Evolutionary conservation across 345 rosid genomes (phyloP), one percentile per base, ranked within the genome.

Genomic region (Melaleuca quinquenervia): DNA sequence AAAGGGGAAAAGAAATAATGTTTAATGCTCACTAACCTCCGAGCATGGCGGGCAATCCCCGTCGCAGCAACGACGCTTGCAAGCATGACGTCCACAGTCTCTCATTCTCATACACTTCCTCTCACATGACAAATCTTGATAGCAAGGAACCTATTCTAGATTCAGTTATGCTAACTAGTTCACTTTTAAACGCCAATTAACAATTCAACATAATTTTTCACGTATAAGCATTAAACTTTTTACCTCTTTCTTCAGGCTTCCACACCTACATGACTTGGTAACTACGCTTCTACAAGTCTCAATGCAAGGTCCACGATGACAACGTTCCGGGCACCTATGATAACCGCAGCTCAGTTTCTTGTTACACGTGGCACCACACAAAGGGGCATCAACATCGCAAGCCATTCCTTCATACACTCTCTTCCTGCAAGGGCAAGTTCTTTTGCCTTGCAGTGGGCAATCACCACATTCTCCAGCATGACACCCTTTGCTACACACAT

Each of bases 41-140:
- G 94, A 92, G 91, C 98, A 96, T 8, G 98, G 97, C 5, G 95
- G 98, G 87, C 98, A 97, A 86, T 94, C 90, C 62, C 98, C 99
- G 91, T 95, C 97, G 89, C 99, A 96, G 89, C 99, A 96, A 24
- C 97, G 96, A 2, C 97, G 95, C 89, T 88, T 96, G 90, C 98
- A 97, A 85, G 98, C 95, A 94, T 96, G 99, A 27, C 96, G 93
- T 80, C 95, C 98, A 86, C 98, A 96, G 87, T 95, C 98, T 89
- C 99, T 94, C 91, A 87, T 55, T 87, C 88, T 92, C 89, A 92
- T 94, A 87, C 98, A 96, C 91, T 92, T 96, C 88, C 98, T 95
- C 85, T 97, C 98, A 85, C 98, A 97, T 5, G 92, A 87, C 92
- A 96, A 89, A 86, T 95, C 96, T 96, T 97, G 99, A 94, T 93